phyloP scores from a whole-genome alignment of 208 protist genomes.

The Borovskyia barvae region DNA sequence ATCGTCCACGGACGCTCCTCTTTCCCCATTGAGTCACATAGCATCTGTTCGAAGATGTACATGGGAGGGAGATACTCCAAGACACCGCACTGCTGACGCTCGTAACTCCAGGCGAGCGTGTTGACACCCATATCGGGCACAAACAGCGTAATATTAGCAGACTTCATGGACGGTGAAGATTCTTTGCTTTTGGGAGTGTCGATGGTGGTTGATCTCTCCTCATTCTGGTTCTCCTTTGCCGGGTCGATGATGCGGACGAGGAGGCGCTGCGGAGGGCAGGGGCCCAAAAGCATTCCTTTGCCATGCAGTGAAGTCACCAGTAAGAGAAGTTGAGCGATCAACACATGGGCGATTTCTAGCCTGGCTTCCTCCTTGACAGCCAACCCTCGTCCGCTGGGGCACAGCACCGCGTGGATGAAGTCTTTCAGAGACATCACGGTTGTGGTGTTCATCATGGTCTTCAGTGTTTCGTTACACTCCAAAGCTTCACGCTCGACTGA shows the following conservation, averaged over 20 bases:
- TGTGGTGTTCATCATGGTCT: slow-evolving; percentile 33
- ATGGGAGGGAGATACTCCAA: slow-evolving; percentile 77
- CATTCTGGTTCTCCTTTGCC: slow-evolving; percentile 1
- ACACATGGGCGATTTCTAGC: slow-evolving; percentile 61
- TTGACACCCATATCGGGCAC: slow-evolving; percentile 65
- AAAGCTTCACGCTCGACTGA: slow-evolving; percentile 33
- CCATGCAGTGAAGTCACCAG: slow-evolving; percentile 71
- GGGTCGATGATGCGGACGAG: slow-evolving; percentile 60
- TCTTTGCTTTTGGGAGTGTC: no score
- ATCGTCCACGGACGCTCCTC: slow-evolving; percentile 62
- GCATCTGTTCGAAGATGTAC: slow-evolving; percentile 74
- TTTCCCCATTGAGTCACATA: slow-evolving; percentile 30
- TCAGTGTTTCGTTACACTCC: slow-evolving; percentile 51
- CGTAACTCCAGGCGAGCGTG: slow-evolving; percentile 70
- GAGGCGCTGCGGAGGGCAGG: slow-evolving; percentile 60
- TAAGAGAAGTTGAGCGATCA: slow-evolving; percentile 66
- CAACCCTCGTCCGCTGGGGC: slow-evolving; percentile 13
- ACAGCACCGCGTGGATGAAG: slow-evolving; percentile 61
- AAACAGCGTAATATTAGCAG: slow-evolving; percentile 61
- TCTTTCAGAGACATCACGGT: slow-evolving; percentile 73
- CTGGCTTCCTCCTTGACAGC: slow-evolving; percentile 39
- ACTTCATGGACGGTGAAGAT: slow-evolving; percentile 20
- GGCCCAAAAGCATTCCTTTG: slow-evolving; percentile 79
- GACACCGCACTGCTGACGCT: slow-evolving; percentile 83
- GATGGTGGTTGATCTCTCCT: no score